Evolutionary conservation across 352 stramenopile genomes (phyloP), one percentile per base, ranked within the genome.

Genomic region (Peronospora belbahrii): DNA sequence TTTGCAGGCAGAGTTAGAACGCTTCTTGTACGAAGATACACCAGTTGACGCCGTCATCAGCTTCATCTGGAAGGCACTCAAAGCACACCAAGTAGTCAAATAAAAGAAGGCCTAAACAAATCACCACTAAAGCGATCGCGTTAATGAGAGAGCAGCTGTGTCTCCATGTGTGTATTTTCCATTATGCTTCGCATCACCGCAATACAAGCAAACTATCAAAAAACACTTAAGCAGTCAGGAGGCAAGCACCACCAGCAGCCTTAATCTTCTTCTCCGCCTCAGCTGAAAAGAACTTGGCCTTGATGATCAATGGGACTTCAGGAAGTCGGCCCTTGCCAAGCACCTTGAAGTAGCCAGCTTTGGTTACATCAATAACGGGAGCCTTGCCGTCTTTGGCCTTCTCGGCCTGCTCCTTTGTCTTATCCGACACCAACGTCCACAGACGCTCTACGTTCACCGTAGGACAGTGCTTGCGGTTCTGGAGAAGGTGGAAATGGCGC

Each of bases 201-300:
- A 70, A 69, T 68, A 65, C 65, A 65, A 52, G 44, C 56, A 62
- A 59, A n/a, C 35, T 41, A 27, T 19, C 0, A 28, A 39, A 43
- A 33, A 57, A 57, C 60, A 58, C 74, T 97, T 98, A 99, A 68
- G 94, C 94, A 68, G 85, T 96, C 48, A 99, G 76, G 52, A 99
- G 74, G 77, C 95, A 99, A 38, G 96, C 97, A 58, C 97, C 97
- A 68, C 97, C 97, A 42, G 94, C 96, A 45, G 74, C 95, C 78
- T 98, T 98, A 70, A 99, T 99, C 85, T 99, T 99, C 82, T 99
- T 97, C 80, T 99, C 97, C n/a, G 97, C 97, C 60, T 95, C 83
- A 61, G 97, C 93, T 52, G 86, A 98, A 80, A 99, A 99, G 82
- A 96, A 99, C 74, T 99, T 99, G 48, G 97, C 96, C 90, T 99